Evolutionary conservation across 2,329 filamentous ascomycete species (phyloP), one percentile per base, ranked within the genome.

Genomic region (Aspergillus ochraceus): DNA sequence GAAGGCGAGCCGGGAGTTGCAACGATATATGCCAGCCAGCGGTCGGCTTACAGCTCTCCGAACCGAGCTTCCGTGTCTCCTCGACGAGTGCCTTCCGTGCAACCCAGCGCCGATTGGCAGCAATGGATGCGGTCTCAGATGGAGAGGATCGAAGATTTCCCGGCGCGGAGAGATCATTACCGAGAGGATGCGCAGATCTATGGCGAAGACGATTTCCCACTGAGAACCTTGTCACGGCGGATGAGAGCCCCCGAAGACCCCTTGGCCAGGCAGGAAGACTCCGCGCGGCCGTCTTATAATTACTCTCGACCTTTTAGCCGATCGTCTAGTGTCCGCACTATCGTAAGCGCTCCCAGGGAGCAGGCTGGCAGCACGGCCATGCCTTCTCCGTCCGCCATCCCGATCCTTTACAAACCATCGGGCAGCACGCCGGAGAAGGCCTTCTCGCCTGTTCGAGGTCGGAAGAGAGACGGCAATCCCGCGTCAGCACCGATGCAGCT

Each of bases 121-220:
- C 67, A 70, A 45, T 77, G 75, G 73, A 71, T 78, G 68, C 70
- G 66, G 51, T 70, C 70, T 11, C 66, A 79, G 57, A 71, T 77
- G 52, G 71, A 68, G 30, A 72, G 65, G 22, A 69, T 76, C 50
- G 70, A 74, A 26, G 65, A 60, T 22, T 29, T 58, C 55, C 66
- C 55, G n/a, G 65, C 67, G 42, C 58, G 62, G 53, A 70, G 70
- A 57, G 67, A 69, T 22, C 78, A 79, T 58, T 66, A 72, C 45
- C 71, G 76, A 20, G 79, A 80, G 64, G 61, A 72, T 51, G 71
- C 77, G 4, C 74, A 79, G 51, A 72, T 74, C 30, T 62, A 74
- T 12, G 68, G 64, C 14, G 68, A 72, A 26, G 57, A 67, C n/a
- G 64, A 66, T 6, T 53, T 59, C 19, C 19, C 42, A 11, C 47